These are phyloP conservation scores for Syncephalastrum racemosum DNA, from an alignment of 371 early-diverging fungal genomes.

Conservation along the genomic window DNA sequence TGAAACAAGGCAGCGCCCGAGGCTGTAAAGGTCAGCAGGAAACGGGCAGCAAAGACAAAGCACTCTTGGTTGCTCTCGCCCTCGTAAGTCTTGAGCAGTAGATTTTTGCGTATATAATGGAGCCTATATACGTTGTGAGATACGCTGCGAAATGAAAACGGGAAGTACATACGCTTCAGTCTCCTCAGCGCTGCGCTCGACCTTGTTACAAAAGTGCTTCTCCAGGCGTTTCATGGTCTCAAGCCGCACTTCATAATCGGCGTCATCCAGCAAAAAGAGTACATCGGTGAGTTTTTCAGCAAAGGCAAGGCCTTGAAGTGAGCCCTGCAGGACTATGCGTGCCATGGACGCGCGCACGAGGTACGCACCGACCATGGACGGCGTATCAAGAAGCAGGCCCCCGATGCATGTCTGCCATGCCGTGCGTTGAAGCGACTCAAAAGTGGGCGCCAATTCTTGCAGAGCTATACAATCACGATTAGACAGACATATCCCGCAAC, in stretches of 20 bases:
- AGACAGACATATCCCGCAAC: no score
- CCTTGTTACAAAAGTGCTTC: conserved; percentile 8
- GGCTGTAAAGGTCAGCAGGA: conserved; percentile 30
- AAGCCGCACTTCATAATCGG: conserved; percentile 64
- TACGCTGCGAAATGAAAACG: no score
- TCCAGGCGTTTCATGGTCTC: conserved; percentile 45
- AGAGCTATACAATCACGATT: no score
- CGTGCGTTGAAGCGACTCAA: conserved; percentile 2
- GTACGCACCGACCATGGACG: conserved; percentile 38
- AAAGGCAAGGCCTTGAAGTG: conserved; percentile 21
- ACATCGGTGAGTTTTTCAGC: conserved; percentile 16
- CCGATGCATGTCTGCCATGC: conserved; percentile 23
- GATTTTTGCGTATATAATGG: conserved; percentile 31
- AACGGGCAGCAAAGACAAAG: conserved; percentile 44
- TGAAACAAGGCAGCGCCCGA: conserved; percentile 17
- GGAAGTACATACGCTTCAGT: no score
- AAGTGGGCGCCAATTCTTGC: no score
- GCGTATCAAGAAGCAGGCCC: no score
- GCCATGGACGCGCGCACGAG: conserved; percentile 51
- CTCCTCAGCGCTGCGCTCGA: no score
- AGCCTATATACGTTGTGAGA: conserved; percentile 14
- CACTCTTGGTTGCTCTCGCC: conserved; percentile 57
- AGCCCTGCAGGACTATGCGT: conserved; percentile 30
- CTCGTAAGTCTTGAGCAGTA: conserved; percentile 49
- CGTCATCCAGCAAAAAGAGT: conserved; percentile 30